Evolutionary conservation across 1,284 basidiomycete genomes (phyloP), one percentile per base, ranked within the genome.

Genomic region (Moniliella sp.): DNA sequence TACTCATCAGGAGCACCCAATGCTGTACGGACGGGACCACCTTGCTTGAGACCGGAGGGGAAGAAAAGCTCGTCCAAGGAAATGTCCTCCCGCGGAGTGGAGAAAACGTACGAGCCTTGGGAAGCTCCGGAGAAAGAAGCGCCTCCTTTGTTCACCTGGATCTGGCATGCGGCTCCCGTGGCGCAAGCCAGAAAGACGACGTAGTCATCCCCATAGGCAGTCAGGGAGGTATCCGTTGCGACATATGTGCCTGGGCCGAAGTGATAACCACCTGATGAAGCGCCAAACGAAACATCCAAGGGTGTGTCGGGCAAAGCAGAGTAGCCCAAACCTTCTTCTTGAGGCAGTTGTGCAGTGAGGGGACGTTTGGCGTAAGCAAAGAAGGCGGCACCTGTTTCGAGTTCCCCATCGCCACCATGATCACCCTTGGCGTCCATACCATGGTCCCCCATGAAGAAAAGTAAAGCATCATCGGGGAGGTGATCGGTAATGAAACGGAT

Each of bases 351-450:
- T 23, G 21, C 21, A 7, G 7, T 7, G 8, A 7, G n/a, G n/a
- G 21, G 8, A 7, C n/a, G 7, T n/a, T 23, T 23, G 21, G 21
- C 7, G n/a, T 23, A 23, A n/a, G n/a, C n/a, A 7, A 88, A 97
- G 16, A 91, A 61, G 0, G 70, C 84, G 1, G 82, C 69, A 4
- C 79, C 76, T 0, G 82, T 79, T 52, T 99, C 91, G 15, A 78
- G 69, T 10, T 69, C 67, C 0, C 76, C 75, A 51, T 94, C 91
- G 1, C 91, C 88, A 0, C 88, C 88, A 50, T 97, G 88, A 48
- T 99, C 88, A 5, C 91, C 91, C 18, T 76, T 71, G 28, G 72
- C 67, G 55, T 94, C 86, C 91, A 97, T 97, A 0, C 91, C 88
- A 55, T 97, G 91, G 55, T 97, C 88, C 1, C 91, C 91, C 5